Conservation (phyloP, 306 rosid species). For the peach (Prunus persica) region Prunus_persica_NCBIv2 NC_034011.1:6219001-6219500, state of each 20-base stretch:
- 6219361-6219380: not conserved
- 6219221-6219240: not conserved
- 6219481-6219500: not conserved
- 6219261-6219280: not conserved
- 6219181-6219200: not conserved
- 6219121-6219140: constrained; percentile 93
- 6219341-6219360: not conserved
- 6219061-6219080: constrained; percentile 86
- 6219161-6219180: not conserved
- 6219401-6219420: not conserved
- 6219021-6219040: constrained; percentile 91
- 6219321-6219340: not conserved
- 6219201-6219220: not conserved
- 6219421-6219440: not conserved
- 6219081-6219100: constrained; percentile 91
- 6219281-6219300: not conserved
- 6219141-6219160: constrained; percentile 8
- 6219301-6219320: not conserved
- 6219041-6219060: constrained; percentile 93
- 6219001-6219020: constrained; percentile 66
- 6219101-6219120: constrained; percentile 85
- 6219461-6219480: not conserved
- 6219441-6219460: not conserved
- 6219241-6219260: constrained; percentile 11
- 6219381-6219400: not conserved